These are phyloP conservation scores for Calonectria henricotiae DNA, from an alignment of 2,329 filamentous ascomycete genomes.

Conservation along the genomic window DNA sequence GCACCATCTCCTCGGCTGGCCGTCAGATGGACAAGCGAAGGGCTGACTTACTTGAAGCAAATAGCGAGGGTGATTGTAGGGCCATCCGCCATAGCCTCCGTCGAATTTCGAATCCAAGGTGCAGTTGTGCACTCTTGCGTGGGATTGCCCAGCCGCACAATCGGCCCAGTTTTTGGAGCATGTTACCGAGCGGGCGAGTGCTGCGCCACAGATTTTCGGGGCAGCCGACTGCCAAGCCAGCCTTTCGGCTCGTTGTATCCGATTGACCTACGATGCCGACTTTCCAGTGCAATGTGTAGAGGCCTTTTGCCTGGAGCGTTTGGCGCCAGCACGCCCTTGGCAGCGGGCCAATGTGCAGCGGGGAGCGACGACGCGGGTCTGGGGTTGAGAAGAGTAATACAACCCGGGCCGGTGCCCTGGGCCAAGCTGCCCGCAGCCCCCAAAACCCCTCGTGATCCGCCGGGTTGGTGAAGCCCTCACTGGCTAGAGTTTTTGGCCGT, in stretches of 20 bases:
- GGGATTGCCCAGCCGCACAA: constrained; percentile 48
- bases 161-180: constrained; percentile 51
- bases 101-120: constrained; percentile 42
- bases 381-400: constrained; percentile 29
- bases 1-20: constrained; percentile 30
- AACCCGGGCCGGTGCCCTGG: constrained; percentile 24
- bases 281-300: constrained; percentile 43
- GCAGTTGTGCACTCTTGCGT: constrained; percentile 43
- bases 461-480: constrained; percentile 24
- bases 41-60: constrained; percentile 41
- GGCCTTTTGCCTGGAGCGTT: constrained; percentile 34
- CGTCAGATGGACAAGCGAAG: constrained; percentile 35
- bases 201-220: constrained; percentile 54
- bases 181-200: constrained; percentile 49
- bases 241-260: constrained; percentile 55
- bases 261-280: constrained; percentile 48
- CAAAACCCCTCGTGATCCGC: constrained; percentile 15
- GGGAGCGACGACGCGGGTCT: constrained; percentile 35
- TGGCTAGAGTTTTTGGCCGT: constrained; percentile 6
- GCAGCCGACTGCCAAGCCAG: constrained; percentile 54
- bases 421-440: constrained; percentile 29
- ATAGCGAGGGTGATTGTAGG: constrained; percentile 45
- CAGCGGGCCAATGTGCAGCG: constrained; percentile 45
- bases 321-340: constrained; percentile 40
- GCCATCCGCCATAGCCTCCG: constrained; percentile 46